Base-by-base conservation (phyloP, 2,329 filamentous ascomycete genomes). In the Hypomyces rosellus region DNA sequence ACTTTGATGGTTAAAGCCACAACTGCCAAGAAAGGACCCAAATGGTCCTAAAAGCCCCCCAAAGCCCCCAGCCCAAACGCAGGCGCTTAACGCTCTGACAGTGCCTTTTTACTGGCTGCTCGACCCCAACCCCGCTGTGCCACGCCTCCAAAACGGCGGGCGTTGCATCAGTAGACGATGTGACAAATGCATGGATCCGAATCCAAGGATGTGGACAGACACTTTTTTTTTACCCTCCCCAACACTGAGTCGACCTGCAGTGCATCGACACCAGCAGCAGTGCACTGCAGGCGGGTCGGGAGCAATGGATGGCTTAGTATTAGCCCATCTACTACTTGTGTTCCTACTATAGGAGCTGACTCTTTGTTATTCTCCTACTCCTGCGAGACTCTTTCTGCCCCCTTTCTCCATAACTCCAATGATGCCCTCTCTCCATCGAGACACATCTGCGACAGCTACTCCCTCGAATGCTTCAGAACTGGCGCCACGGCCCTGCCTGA, bases 161-260 rank as follows among this genome's bases (percentile, higher is more conserved):
- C 44, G 49, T 51, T 43, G 44, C 49, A 51, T 51, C 18, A 48
- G 39, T 18, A 34, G 40, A 51, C 45, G 49, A 51, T 43, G 49
- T 41, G 38, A 34, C 49, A 13, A 44, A 34, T 44, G 34, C 22
- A 20, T 33, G 33, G 38, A n/a, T 33, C 25, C 25, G 8, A 30
- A 30, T 30, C 25, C 25, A 30, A 30, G 25, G 4, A 30, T 30
- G 25, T 30, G 25, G 25, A 30, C 25, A 30, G 25, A 30, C 25
- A 30, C 25, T 30, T 30, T 30, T 11, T 30, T 8, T 30, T 30
- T 25, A 4, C 22, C 7, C 22, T 25, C 25, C 25, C 25, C 4
- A 30, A 30, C 25, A 11, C 25, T 30, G 25, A 30, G 25, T 30
- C 25, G 25, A 30, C 25, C 25, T 30, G 25, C 25, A 30, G 25